Conservation (phyloP, 1,139 yeast genomes). For the Saccharomyces pastorianus region DNA sequence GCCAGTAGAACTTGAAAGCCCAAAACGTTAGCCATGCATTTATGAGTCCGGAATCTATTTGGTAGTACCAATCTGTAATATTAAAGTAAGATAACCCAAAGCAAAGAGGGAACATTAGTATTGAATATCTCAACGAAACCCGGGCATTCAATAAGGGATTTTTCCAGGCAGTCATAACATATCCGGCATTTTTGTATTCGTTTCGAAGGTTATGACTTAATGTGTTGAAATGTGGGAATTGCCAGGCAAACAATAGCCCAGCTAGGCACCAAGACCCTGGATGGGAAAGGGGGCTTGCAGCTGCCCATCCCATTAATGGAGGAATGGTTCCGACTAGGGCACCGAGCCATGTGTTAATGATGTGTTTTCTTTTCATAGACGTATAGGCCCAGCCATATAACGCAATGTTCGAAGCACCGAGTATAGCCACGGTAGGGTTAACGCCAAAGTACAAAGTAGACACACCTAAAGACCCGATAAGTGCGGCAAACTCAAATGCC, state of each 20-base stretch:
- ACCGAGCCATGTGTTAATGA: slow-evolving; percentile 95
- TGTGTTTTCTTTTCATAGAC: slow-evolving; percentile 74
- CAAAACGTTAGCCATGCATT: slow-evolving; percentile 81
- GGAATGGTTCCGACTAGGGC: slow-evolving; percentile 98
- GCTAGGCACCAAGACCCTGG: slow-evolving; percentile 97
- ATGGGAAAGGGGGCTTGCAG: slow-evolving; percentile 68
- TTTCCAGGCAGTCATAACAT: slow-evolving; percentile 91
- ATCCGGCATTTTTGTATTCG: slow-evolving; percentile 88
- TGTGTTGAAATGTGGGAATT: slow-evolving; percentile 94
- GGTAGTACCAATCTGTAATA: slow-evolving; percentile 76
- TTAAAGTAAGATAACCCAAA: slow-evolving; percentile 71
- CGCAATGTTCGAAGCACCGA: slow-evolving; percentile 71
- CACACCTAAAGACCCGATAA: slow-evolving; percentile 65
- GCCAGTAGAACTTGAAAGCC: slow-evolving; percentile 79
- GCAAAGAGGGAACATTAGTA: slow-evolving; percentile 89
- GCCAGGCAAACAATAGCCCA: slow-evolving; percentile 90
- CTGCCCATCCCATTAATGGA: slow-evolving; percentile 99
- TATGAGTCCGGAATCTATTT: slow-evolving; percentile 67
- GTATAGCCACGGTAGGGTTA: slow-evolving; percentile 69
- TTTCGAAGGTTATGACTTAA: slow-evolving; percentile 79
- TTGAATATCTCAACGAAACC: slow-evolving; percentile 81
- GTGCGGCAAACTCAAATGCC: slow-evolving; percentile 73
- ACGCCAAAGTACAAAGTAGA: slow-evolving; percentile 68
- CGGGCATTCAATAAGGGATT: slow-evolving; percentile 89
- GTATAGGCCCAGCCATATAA: slow-evolving; percentile 89